Percentiles rank a stretch among this genome's conserved stretches.
These are phyloP conservation scores for Fusarium verrucosum DNA, from an alignment of 2,329 filamentous ascomycete species.

Conservation along the genomic window DNA sequence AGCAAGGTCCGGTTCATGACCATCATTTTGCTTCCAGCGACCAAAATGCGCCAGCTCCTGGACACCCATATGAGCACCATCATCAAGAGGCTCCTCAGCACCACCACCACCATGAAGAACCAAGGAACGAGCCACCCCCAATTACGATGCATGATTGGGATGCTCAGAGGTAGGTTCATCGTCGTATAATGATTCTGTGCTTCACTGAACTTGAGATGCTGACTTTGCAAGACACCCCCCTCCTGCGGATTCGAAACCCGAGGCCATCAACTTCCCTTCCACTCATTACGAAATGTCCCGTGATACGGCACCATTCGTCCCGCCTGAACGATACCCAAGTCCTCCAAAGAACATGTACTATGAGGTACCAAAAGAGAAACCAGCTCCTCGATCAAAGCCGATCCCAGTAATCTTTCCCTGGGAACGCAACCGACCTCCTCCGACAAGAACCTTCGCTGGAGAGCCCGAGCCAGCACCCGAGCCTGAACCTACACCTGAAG, in stretches of 20 bases:
- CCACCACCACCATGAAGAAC: constrained; percentile 35
- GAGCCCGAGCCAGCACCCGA: constrained; percentile 27
- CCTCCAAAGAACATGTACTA: constrained; percentile 91
- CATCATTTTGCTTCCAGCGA: constrained; percentile 43
- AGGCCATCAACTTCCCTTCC: constrained; percentile 83
- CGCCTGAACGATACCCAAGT: constrained; percentile 80
- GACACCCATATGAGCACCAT: constrained; percentile 43
- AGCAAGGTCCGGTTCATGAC: constrained; percentile 18
- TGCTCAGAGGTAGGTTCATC: constrained; percentile 59
- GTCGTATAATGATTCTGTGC: background rate
- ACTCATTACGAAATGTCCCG: constrained; percentile 85
- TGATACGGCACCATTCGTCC: constrained; percentile 77
- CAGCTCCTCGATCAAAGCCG: constrained; percentile 62
- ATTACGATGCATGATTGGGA: constrained; percentile 58
- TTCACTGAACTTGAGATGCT: constrained; percentile 2
- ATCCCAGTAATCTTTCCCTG: constrained; percentile 86
- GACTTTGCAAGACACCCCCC: constrained; percentile 65
- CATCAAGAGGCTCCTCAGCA: constrained; percentile 26
- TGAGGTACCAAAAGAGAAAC: constrained; percentile 74
- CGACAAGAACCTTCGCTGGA: constrained; percentile 68
- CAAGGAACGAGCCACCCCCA: constrained; percentile 37
- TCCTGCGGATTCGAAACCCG: constrained; percentile 75
- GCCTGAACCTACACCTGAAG: background rate
- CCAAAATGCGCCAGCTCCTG: constrained; percentile 50
- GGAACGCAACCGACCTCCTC: constrained; percentile 74